Evolutionary conservation across 345 rosid genomes (phyloP).

Genomic region (Durio zibethinus): DNA sequence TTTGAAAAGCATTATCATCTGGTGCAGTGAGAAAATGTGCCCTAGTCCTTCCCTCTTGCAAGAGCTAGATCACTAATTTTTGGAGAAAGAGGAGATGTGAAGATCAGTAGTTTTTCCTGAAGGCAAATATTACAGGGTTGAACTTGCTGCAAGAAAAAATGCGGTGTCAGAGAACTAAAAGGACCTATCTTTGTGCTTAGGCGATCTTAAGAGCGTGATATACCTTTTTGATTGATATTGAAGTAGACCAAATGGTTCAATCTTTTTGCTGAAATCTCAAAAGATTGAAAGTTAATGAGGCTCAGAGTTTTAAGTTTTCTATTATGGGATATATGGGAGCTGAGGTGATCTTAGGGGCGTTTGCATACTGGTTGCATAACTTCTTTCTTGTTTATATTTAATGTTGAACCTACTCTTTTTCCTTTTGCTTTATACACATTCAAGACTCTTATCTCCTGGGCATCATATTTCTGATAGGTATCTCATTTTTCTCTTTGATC

Average conservation of each 20-base stretch:
- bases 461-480: slow-evolving; percentile 4
- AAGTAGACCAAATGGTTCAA: not conserved
- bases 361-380: not conserved
- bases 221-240: slow-evolving; percentile 1
- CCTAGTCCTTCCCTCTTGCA: not conserved
- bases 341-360: not conserved
- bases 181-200: not conserved
- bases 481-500: slow-evolving; percentile 2
- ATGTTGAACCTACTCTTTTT: not conserved
- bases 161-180: not conserved
- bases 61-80: not conserved
- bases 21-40: not conserved
- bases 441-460: not conserved
- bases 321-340: not conserved
- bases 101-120: not conserved
- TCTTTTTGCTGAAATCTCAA: not conserved
- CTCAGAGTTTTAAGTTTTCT: not conserved
- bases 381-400: not conserved
- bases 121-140: not conserved
- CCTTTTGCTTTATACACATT: not conserved
- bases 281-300: not conserved
- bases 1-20: not conserved
- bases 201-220: not conserved
- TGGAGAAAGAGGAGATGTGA: not conserved
- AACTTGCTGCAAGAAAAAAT: not conserved